Percentiles rank a stretch among this genome's conserved stretches.
Conservation (phyloP, 1,284 basidiomycete species). For the Marasmius oreades region DNA sequence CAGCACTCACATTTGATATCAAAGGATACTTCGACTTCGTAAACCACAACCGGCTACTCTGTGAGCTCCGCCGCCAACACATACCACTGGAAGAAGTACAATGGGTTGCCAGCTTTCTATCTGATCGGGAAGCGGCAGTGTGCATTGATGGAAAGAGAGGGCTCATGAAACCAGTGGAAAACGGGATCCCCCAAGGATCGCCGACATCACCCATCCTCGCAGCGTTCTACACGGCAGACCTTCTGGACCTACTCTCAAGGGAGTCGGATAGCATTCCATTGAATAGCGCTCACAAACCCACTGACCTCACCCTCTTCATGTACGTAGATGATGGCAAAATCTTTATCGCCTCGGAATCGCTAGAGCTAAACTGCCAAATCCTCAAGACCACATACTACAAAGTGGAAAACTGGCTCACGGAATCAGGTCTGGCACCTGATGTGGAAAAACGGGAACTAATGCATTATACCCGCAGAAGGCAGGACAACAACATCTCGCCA, state of each 20-base stretch:
- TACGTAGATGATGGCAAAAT: slow-evolving; percentile 20
- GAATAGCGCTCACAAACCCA: not conserved
- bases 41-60: slow-evolving; percentile 8
- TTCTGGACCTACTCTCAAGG: slow-evolving; percentile 17
- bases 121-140: slow-evolving; percentile 20
- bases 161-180: slow-evolving; percentile 19
- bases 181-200: too few species aligned
- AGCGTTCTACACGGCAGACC: slow-evolving; percentile 18
- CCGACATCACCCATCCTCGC: slow-evolving; percentile 23
- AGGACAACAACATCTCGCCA: too few species aligned
- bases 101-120: slow-evolving; percentile 16
- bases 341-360: slow-evolving; percentile 14
- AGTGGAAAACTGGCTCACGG: not conserved
- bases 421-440: slow-evolving; percentile 5
- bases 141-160: slow-evolving; percentile 22
- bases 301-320: slow-evolving; percentile 10
- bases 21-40: slow-evolving; percentile 27
- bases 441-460: slow-evolving; percentile 5
- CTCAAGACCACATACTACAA: slow-evolving; percentile 12
- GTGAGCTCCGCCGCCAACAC: slow-evolving; percentile 11
- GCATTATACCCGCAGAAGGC: slow-evolving; percentile 1
- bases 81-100: slow-evolving; percentile 16
- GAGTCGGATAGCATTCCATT: not conserved
- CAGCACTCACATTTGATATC: slow-evolving; percentile 28
- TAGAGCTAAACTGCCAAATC: slow-evolving; percentile 15